Percentiles rank a stretch among this genome's conserved stretches.
These are phyloP conservation scores for Citrullus mucosospermus DNA, from an alignment of 306 rosid genomes.

Conservation along the genomic window DNA sequence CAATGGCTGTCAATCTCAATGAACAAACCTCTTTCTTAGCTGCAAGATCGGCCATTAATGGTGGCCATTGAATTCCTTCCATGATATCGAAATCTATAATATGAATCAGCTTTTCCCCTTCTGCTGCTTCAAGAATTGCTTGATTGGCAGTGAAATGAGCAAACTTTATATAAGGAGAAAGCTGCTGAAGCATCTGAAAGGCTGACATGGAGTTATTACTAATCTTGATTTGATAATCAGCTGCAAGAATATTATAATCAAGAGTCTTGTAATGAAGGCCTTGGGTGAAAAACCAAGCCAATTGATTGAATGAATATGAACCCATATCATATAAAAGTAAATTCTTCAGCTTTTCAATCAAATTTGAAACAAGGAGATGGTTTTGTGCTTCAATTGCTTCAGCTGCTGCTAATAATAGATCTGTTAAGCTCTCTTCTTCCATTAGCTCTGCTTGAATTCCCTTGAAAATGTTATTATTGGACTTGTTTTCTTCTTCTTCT, in stretches of 20 bases:
- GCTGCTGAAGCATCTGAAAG: constrained; percentile 47
- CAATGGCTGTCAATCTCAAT: constrained; percentile 42
- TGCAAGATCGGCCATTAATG: constrained; percentile 52
- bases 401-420: constrained; percentile 55
- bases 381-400: constrained; percentile 59
- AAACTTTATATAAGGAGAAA: constrained; percentile 50
- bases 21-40: constrained; percentile 26
- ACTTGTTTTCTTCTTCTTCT: neutral
- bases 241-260: neutral
- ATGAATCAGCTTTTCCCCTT: constrained; percentile 30
- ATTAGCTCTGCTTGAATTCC: constrained; percentile 45
- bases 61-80: constrained; percentile 72
- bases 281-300: constrained; percentile 40
- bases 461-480: neutral
- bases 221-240: neutral
- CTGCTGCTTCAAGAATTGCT: constrained; percentile 53
- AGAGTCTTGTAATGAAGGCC: constrained; percentile 25
- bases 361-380: constrained; percentile 23
- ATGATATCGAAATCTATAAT: constrained; percentile 56
- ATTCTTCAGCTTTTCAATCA: constrained; percentile 26
- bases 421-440: constrained; percentile 43
- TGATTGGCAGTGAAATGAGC: constrained; percentile 69
- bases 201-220: constrained; percentile 16
- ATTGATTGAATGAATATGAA: constrained; percentile 29
- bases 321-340: constrained; percentile 7